phyloP scores from a whole-genome alignment of 2,329 filamentous ascomycete genomes.

The Pezicula carpinea region DNA sequence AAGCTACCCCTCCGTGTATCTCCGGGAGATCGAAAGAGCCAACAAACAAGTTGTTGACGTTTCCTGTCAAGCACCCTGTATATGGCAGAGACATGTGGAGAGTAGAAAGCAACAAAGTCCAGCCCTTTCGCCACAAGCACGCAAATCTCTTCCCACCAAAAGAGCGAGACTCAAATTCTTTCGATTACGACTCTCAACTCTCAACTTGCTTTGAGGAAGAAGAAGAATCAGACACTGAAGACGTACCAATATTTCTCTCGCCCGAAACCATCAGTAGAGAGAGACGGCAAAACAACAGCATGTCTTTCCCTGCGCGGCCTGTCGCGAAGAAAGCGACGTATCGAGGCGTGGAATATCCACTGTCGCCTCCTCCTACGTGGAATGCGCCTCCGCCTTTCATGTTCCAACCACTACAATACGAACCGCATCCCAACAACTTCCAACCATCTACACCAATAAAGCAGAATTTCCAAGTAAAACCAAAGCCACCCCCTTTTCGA shows the following conservation, averaged over 20 bases:
- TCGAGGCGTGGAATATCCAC: neutral
- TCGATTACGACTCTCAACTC: neutral
- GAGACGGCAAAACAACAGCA: conserved; percentile 1
- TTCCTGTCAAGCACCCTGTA: no score
- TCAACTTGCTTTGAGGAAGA: neutral
- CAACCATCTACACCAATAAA: neutral
- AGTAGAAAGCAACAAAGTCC: conserved; percentile 3
- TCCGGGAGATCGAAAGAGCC: no score
- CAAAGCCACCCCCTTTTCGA: neutral
- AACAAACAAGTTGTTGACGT: no score
- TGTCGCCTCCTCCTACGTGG: neutral
- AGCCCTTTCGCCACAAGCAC: conserved; percentile 9
- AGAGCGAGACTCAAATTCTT: neutral
- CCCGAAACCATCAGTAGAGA: neutral
- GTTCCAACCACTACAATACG: neutral
- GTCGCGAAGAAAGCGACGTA: neutral
- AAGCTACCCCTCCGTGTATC: no score
- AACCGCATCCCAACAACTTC: neutral
- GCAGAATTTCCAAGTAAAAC: neutral
- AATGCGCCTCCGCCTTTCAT: neutral
- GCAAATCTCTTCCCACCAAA: conserved; percentile 9
- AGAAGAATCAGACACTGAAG: conserved; percentile 5
- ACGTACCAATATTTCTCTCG: conserved; percentile 8
- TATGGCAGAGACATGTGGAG: conserved; percentile 5
- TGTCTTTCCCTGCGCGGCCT: conserved; percentile 7